Conservation (phyloP, 1,139 yeast species). For the Kodamaea plutei region DNA sequence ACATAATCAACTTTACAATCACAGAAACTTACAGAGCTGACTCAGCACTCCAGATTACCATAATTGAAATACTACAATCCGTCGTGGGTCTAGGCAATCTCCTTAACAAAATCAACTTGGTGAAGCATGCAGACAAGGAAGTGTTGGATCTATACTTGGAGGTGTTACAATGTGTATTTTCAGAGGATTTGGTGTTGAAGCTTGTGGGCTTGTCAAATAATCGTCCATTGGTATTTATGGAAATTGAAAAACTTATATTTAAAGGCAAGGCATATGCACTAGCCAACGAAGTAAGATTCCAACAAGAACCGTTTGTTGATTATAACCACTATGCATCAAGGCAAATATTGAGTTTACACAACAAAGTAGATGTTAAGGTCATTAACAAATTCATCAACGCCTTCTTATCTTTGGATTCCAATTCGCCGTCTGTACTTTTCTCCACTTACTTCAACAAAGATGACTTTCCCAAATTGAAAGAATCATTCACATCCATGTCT, state of each 20-base stretch:
- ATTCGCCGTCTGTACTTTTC: conserved; percentile 18
- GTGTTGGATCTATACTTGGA: conserved; percentile 7
- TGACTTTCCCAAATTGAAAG: conserved; percentile 19
- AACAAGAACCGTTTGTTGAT: conserved; percentile 14
- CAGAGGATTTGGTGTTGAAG: conserved; percentile 15
- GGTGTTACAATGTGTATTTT: conserved; percentile 16
- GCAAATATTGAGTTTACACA: conserved; percentile 15
- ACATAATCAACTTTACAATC: conserved; percentile 29
- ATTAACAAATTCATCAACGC: conserved; percentile 24
- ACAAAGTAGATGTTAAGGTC: conserved; percentile 5
- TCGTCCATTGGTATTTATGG: conserved; percentile 23
- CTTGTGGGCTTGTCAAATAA: conserved; percentile 11
- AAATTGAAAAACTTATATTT: conserved; percentile 35
- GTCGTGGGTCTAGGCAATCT: conserved; percentile 31
- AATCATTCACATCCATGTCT: conserved; percentile 20
- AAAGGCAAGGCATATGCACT: conserved; percentile 29
- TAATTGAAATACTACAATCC: conserved; percentile 18
- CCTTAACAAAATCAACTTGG: conserved; percentile 14
- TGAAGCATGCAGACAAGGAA: conserved; percentile 4
- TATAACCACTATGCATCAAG: conserved; percentile 21
- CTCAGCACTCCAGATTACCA: conserved; percentile 11
- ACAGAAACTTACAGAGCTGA: conserved; percentile 23
- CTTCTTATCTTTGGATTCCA: conserved; percentile 20
- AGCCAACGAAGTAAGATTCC: conserved; percentile 20
- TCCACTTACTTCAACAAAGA: conserved; percentile 20